These are phyloP conservation scores for Neofusicoccum sp. DNA, from an alignment of 2,329 filamentous ascomycete species.

Conservation along the genomic window DNA sequence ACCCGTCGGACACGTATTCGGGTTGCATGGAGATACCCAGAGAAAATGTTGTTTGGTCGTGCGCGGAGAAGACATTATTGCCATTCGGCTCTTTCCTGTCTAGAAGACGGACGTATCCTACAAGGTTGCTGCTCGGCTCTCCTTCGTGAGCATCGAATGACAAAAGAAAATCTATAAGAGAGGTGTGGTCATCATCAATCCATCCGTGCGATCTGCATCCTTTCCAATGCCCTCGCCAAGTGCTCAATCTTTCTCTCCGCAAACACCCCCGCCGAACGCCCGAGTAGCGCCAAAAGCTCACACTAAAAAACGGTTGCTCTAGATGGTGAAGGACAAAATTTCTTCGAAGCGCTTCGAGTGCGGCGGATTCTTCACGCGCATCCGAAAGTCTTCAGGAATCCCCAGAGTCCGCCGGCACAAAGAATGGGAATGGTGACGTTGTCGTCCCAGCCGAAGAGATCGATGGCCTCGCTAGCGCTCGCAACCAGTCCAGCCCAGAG, in stretches of 20 bases:
- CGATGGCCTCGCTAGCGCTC: slow-evolving; percentile 83
- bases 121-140: neutral
- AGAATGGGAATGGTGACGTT: slow-evolving; percentile 95
- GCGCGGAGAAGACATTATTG: neutral
- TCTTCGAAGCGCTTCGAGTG: neutral
- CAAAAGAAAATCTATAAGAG: neutral
- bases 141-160: neutral
- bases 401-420: slow-evolving; percentile 84
- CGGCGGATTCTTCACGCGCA: neutral
- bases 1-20: too few species aligned
- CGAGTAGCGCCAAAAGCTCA: neutral
- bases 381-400: slow-evolving; percentile 84
- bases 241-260: neutral
- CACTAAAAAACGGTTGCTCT: neutral
- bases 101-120: slow-evolving; percentile 1
- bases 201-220: neutral
- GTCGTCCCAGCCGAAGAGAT: slow-evolving; percentile 93
- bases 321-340: neutral
- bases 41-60: too few species aligned
- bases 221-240: neutral
- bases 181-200: slow-evolving; percentile 1
- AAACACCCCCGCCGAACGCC: neutral
- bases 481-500: slow-evolving; percentile 86
- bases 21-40: too few species aligned
- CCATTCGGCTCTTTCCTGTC: neutral